Conservation (phyloP, 2,329 filamentous ascomycete species). For the Phaeoacremonium minimum region DNA sequence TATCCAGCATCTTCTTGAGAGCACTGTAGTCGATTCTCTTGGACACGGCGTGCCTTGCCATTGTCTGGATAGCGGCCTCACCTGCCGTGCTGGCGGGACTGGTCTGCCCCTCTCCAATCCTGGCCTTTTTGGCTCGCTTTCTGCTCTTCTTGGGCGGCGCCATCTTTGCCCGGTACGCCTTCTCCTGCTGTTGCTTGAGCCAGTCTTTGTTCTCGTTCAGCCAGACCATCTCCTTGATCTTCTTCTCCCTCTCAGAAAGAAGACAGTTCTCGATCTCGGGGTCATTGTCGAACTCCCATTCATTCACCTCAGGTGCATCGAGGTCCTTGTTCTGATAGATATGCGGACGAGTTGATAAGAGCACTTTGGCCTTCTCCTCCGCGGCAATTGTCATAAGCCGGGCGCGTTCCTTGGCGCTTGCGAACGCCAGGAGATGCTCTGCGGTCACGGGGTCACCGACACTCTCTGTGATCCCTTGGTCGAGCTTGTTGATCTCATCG, state of each 20-base stretch:
- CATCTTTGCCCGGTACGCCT: slow-evolving; percentile 69
- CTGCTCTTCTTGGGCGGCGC: slow-evolving; percentile 56
- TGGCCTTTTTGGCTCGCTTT: slow-evolving; percentile 40
- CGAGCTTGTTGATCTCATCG: slow-evolving; percentile 61
- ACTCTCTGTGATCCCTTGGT: slow-evolving; percentile 30
- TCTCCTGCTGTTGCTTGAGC: slow-evolving; percentile 80
- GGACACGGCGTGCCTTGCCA: slow-evolving; percentile 65
- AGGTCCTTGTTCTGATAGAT: background rate
- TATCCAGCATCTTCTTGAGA: slow-evolving; percentile 53
- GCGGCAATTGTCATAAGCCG: slow-evolving; percentile 7
- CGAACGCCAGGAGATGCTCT: background rate
- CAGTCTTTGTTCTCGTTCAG: slow-evolving; percentile 93
- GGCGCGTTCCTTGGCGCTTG: background rate
- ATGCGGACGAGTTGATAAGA: background rate
- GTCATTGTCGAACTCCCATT: slow-evolving; percentile 84
- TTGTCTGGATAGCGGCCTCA: slow-evolving; percentile 64
- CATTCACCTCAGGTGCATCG: slow-evolving; percentile 58
- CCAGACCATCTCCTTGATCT: slow-evolving; percentile 89
- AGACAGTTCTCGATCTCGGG: slow-evolving; percentile 80
- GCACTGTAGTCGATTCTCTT: slow-evolving; percentile 73
- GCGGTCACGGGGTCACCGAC: slow-evolving; percentile 3
- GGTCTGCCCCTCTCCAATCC: slow-evolving; percentile 61
- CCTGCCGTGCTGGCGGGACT: slow-evolving; percentile 63
- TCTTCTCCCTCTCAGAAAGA: slow-evolving; percentile 67
- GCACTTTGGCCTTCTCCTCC: slow-evolving; percentile 7